These are phyloP conservation scores for Mycena albidolilacea DNA, from an alignment of 768 basidiomycete species.

Conservation along the genomic window DNA sequence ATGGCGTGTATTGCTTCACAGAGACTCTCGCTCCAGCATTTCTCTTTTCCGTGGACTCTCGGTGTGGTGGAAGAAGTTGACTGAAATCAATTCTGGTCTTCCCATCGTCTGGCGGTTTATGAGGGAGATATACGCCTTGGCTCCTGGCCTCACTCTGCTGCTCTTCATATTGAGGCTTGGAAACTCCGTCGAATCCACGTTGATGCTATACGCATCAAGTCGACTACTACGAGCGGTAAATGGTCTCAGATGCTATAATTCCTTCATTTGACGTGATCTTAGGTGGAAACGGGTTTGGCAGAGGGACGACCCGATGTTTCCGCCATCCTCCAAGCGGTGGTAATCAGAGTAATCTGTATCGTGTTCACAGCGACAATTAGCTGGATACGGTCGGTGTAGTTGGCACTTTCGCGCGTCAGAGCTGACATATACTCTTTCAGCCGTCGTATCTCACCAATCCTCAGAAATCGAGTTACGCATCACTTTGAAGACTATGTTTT, in stretches of 20 bases:
- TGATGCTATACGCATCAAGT: constrained; percentile 16
- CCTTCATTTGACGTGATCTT: background rate
- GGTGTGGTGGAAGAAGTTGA: background rate
- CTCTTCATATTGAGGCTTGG: background rate
- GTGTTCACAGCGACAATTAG: background rate
- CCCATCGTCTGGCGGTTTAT: constrained; percentile 24
- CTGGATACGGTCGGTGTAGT: constrained; percentile 14
- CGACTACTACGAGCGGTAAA: background rate
- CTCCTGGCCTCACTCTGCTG: background rate
- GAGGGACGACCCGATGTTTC: background rate
- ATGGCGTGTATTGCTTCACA: constrained; percentile 23
- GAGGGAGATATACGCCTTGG: constrained; percentile 5
- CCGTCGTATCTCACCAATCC: background rate
- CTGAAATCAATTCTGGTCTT: background rate
- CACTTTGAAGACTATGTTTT: constrained; percentile 24
- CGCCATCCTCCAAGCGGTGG: constrained; percentile 7
- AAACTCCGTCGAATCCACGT: background rate
- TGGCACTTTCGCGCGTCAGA: background rate
- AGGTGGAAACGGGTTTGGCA: constrained; percentile 21
- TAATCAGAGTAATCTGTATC: background rate
- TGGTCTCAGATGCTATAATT: background rate
- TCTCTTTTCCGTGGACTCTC: background rate
- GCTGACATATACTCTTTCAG: background rate
- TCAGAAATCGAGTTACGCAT: constrained; percentile 6
- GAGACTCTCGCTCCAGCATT: background rate